Conservation (phyloP, 106 monocot species). For the Dendrobium catenatum region DNA sequence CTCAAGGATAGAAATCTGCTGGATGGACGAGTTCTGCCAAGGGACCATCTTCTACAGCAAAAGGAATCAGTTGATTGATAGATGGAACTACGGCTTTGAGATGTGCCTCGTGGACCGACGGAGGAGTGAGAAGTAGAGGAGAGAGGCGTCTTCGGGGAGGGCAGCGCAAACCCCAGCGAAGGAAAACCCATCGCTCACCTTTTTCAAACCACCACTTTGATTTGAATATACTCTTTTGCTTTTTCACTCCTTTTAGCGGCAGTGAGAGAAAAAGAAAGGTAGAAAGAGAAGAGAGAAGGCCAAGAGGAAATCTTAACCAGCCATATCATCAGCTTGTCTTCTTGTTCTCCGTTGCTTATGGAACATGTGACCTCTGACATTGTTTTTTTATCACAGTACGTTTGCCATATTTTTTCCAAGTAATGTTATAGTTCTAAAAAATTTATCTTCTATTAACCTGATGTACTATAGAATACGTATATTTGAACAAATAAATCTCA, state of each 20-base stretch:
- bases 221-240: neutral
- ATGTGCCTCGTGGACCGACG: neutral
- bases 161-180: constrained; percentile 1
- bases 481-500: too few species aligned
- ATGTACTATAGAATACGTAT: too few species aligned
- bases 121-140: neutral
- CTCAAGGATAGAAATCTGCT: neutral
- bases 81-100: neutral
- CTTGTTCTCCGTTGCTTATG: too few species aligned
- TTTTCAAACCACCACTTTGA: constrained; percentile 2
- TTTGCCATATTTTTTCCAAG: too few species aligned
- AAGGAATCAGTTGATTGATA: neutral
- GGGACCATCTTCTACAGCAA: neutral
- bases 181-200: constrained; percentile 1
- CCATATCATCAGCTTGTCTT: too few species aligned
- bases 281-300: neutral
- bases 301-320: too few species aligned
- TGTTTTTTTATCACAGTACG: too few species aligned
- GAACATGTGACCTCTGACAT: too few species aligned
- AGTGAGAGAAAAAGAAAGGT: neutral
- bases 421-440: too few species aligned
- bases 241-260: neutral
- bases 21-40: neutral
- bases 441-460: too few species aligned
- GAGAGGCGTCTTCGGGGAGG: neutral